Base-by-base conservation (phyloP, 345 rosid genomes). In the Mallotus nudiflorus region DNA sequence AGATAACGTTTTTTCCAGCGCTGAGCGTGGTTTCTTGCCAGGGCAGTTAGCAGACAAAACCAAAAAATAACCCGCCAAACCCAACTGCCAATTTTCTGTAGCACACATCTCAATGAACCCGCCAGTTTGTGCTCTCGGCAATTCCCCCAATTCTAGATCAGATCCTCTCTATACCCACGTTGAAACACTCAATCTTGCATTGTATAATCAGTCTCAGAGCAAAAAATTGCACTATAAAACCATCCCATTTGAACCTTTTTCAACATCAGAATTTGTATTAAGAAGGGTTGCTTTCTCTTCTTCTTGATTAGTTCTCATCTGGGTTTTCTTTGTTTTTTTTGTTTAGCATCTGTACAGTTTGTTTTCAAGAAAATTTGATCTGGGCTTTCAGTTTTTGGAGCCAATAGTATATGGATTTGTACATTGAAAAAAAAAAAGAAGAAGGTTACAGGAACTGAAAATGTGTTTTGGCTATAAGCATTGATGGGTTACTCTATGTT, bases 401-500 rank as follows among this genome's bases (percentile, higher is more conserved):
- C 16, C 61, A 42, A 42, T 49, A 40, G 5, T n/a, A 55, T 27
- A 12, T 12, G 16, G 28, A 39, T 52, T 9, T 11, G 27, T 52
- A 0, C 56, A 52, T 19, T n/a, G n/a, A 16, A 2, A 11, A 39
- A 48, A 67, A 19, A 62, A 39, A 25, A n/a, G 7, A 16, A 19
- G 9, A 24, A 44, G 25, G 3, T 33, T 2, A 33, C 37, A 33
- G 37, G 3, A 54, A 3, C n/a, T 72, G 61, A 50, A n/a, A 18
- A 7, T 51, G 20, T 60, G 42, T 12, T 22, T 40, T 67, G 53
- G 42, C 49, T 19, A n/a, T 46, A 2, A 53, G 22, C 13, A 1
- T 68, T 42, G 50, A 80, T 83, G 75, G 79, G 68, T 60, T 67
- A 76, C 9, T 65, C 63, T 1, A 65, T 77, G 65, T 82, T 85